phyloP scores from a whole-genome alignment of 371 early-diverging fungal species.

The Mycotypha africana region DNA sequence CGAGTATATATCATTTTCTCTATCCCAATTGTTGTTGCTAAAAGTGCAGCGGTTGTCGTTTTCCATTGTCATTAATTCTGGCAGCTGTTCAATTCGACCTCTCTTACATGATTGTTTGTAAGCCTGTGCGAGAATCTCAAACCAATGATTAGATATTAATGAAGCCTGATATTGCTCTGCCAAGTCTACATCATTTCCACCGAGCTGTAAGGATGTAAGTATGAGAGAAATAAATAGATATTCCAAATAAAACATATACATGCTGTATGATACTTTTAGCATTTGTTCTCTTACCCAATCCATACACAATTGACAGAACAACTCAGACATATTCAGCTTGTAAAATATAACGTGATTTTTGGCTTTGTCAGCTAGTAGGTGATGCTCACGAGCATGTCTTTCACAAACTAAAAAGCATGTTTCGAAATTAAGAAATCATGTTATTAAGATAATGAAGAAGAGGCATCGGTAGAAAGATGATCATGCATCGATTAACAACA shows the following conservation, averaged over 20 bases:
- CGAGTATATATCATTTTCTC: neutral
- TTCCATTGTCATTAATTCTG: no score
- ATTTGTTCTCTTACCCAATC: conserved; percentile 24
- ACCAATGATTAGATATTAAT: conserved; percentile 6
- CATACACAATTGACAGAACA: conserved; percentile 26
- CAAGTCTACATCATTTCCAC: conserved; percentile 15
- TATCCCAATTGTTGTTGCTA: neutral
- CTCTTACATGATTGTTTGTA: no score
- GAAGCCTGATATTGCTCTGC: conserved; percentile 22
- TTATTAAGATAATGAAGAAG: no score
- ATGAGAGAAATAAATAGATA: no score
- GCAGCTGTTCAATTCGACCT: no score
- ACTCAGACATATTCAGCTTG: conserved; percentile 23
- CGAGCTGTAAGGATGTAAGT: conserved; percentile 8
- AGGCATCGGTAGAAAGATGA: no score
- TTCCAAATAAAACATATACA: no score
- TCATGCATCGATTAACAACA: no score
- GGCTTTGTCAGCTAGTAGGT: neutral
- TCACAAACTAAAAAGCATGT: no score
- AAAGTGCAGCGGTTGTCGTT: no score
- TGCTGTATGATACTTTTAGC: neutral
- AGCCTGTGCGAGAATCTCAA: no score
- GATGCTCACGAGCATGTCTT: conserved; percentile 25
- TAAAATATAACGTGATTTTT: conserved; percentile 12
- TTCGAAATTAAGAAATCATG: no score